These are phyloP conservation scores for Syncephalastrum racemosum DNA, from an alignment of 371 early-diverging fungal genomes.

Conservation along the genomic window DNA sequence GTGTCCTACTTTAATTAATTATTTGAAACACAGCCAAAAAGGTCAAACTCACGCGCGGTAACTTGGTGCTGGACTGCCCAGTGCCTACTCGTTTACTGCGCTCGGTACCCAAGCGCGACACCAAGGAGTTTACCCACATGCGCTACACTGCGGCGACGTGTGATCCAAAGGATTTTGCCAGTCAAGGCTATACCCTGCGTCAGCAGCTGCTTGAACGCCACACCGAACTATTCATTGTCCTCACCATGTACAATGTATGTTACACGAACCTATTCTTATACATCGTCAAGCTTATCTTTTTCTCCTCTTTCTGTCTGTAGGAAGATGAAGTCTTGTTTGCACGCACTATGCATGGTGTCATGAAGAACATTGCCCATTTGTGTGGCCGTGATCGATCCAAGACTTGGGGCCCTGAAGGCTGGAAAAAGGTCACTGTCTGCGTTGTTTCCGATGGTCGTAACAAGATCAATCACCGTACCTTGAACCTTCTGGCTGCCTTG, in stretches of 20 bases:
- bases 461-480: slow-evolving; percentile 64
- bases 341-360: slow-evolving; percentile 87
- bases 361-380: slow-evolving; percentile 90
- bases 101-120: slow-evolving; percentile 56
- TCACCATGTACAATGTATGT: slow-evolving; percentile 82
- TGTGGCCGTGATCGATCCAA: slow-evolving; percentile 76
- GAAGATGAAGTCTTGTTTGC: slow-evolving; percentile 91
- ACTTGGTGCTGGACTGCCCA: slow-evolving; percentile 78
- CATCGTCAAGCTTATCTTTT: background rate
- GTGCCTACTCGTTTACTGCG: slow-evolving; percentile 66
- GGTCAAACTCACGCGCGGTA: slow-evolving; percentile 73
- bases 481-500: slow-evolving; percentile 74
- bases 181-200: slow-evolving; percentile 77
- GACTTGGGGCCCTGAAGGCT: slow-evolving; percentile 88
- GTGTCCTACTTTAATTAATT: slow-evolving; percentile 1
- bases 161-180: slow-evolving; percentile 79
- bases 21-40: slow-evolving; percentile 32
- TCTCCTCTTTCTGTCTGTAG: slow-evolving; percentile 20
- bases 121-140: slow-evolving; percentile 77
- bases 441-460: slow-evolving; percentile 75
- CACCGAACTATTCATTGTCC: slow-evolving; percentile 88
- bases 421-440: slow-evolving; percentile 93
- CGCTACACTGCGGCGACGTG: slow-evolving; percentile 84
- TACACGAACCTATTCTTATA: slow-evolving; percentile 4
- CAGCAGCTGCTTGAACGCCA: slow-evolving; percentile 71